A percentile compares a stretch with the other conserved stretches of the same genome.
phyloP scores from a whole-genome alignment of 1,284 basidiomycete genomes.

The Ganoderma resinaceum region DNA sequence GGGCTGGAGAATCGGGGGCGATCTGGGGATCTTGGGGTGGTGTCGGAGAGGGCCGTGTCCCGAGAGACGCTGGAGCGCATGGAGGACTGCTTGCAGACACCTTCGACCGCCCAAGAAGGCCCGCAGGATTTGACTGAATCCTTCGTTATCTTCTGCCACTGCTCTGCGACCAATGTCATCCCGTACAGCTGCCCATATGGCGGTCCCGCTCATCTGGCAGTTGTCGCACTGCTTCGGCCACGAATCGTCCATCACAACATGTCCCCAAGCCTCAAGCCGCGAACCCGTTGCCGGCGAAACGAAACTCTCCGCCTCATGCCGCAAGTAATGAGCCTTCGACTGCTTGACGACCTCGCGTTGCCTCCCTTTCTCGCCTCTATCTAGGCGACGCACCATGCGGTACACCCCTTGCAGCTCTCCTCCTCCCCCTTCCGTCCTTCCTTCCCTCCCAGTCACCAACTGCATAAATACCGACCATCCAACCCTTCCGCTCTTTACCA shows the following conservation, averaged over 20 bases:
- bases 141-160: neutral
- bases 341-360: neutral
- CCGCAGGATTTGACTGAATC: neutral
- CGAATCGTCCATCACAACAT: neutral
- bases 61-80: neutral
- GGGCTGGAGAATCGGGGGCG: neutral
- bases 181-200: neutral
- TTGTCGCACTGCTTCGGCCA: neutral
- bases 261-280: neutral
- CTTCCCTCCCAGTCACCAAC: neutral
- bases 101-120: neutral
- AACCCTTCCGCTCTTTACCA: slow-evolving; percentile 17
- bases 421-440: neutral
- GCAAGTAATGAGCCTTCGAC: neutral
- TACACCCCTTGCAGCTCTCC: neutral
- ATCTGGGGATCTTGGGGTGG: neutral
- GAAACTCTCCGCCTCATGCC: neutral
- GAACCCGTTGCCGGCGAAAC: neutral
- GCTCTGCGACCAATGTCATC: neutral
- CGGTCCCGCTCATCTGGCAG: neutral
- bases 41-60: neutral
- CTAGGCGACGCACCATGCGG: slow-evolving; percentile 7
- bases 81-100: neutral
- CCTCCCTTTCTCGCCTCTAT: neutral
- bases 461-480: slow-evolving; percentile 3